Evolutionary conservation across 805 yeast genomes (phyloP), one percentile per base, ranked within the genome.

Genomic region (Vanderwaltozyma yarrowii): DNA sequence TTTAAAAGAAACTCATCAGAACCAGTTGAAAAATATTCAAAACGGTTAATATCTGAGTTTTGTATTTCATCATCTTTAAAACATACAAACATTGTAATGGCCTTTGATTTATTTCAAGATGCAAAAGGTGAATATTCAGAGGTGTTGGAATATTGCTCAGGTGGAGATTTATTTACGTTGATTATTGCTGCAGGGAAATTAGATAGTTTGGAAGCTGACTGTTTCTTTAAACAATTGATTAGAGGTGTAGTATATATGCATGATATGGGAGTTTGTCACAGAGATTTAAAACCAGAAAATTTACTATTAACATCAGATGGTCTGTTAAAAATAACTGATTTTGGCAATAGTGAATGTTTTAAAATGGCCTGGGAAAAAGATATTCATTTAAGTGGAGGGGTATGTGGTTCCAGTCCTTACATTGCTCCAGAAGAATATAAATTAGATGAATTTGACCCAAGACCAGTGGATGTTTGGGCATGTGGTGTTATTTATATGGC

Each of bases 241-340:
- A 66, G 84, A 45, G 95, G 94, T 30, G 92, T 86, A 20, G 75
- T 74, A 38, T 86, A 83, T 65, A 89, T 89, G 72, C 97, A 92
- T 58, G 75, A 75, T 41, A 81, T 78, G 56, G 96, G 96, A 4
- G 87, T 89, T 12, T 81, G 88, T 30, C 98, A 89, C 59, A 71
- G 98, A 45, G 98, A 89, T 61, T 65, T 89, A 51, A 89, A 89
- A 59, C 98, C 98, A 0, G 98, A 89, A 51, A 89, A 89, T 54
- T 80, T 89, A 35, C 60, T 89, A 45, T 61, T 86, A 30, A 81
- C 92, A 0, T 74, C 76, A 28, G 70, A 70, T 42, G 95, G 95
- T 32, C 65, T 69, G 13, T 58, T 87, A 39, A 86, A 86, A 56
- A 81, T 86, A 42, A 80, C 94, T 2, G 96, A 86, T 64, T 87